Conservation (phyloP, 1,139 yeast species). For the Suhomyces coccinellae region DNA sequence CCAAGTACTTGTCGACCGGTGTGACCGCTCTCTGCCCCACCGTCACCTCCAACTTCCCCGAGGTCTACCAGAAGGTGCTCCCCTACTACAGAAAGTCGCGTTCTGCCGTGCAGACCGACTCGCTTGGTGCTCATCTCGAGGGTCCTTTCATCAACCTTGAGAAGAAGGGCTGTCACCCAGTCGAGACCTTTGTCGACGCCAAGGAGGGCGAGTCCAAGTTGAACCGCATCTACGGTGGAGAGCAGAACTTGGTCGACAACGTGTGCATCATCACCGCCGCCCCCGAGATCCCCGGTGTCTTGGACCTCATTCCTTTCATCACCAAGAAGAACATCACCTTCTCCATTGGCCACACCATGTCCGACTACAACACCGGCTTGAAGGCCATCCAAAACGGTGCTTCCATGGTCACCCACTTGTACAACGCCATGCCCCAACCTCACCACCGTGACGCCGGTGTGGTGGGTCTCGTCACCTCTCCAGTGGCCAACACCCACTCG, state of each 20-base stretch:
- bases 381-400: conserved; percentile 56
- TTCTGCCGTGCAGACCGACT: conserved; percentile 43
- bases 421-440: conserved; percentile 69
- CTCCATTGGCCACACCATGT: conserved; percentile 59
- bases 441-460: conserved; percentile 65
- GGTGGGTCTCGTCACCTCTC: conserved; percentile 53
- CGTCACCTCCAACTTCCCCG: conserved; percentile 55
- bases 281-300: conserved; percentile 58
- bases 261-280: conserved; percentile 61
- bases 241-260: conserved; percentile 38
- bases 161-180: conserved; percentile 66
- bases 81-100: conserved; percentile 46
- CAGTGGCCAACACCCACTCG: conserved; percentile 28
- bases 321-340: conserved; percentile 39
- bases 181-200: conserved; percentile 54
- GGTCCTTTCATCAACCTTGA: conserved; percentile 59
- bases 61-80: conserved; percentile 52
- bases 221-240: conserved; percentile 48
- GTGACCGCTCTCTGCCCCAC: conserved; percentile 65
- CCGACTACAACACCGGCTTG: conserved; percentile 49
- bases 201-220: conserved; percentile 39
- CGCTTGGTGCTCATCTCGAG: conserved; percentile 64
- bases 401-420: conserved; percentile 61
- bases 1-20: conserved; percentile 52
- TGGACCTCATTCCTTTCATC: conserved; percentile 49